Conservation (phyloP, 257 asterid species). For the Gentiana straminea region DNA sequence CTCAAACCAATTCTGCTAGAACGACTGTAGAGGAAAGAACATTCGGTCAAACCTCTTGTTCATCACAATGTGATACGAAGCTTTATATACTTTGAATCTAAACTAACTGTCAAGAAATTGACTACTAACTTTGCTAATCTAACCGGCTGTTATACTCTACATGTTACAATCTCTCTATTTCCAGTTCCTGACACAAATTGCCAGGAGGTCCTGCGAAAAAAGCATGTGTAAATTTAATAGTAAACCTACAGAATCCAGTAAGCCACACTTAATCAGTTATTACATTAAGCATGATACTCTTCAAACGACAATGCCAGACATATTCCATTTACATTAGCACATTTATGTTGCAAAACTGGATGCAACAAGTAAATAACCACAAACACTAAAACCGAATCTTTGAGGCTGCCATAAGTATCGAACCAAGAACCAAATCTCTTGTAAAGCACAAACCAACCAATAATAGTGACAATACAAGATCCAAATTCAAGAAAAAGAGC, state of each 20-base stretch:
- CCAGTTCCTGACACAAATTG: not conserved
- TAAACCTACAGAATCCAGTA: too few relatives aligned
- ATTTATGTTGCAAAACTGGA: constrained; percentile 1
- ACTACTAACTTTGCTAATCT: not conserved
- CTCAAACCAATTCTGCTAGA: too few relatives aligned
- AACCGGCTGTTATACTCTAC: not conserved
- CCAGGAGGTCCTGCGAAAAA: not conserved
- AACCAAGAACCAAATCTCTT: not conserved
- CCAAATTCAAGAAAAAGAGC: not conserved
- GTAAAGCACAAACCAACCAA: not conserved
- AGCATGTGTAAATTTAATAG: too few relatives aligned
- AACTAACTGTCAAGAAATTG: too few relatives aligned
- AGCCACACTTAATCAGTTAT: too few relatives aligned
- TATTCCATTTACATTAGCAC: too few relatives aligned
- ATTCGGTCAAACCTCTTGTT: too few relatives aligned
- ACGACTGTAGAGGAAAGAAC: too few relatives aligned
- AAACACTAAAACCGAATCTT: constrained; percentile 1
- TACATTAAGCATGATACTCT: too few relatives aligned
- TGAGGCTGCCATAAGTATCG: not conserved
- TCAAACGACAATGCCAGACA: too few relatives aligned
- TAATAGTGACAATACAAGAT: not conserved
- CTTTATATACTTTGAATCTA: too few relatives aligned
- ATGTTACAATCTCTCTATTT: constrained; percentile 1
- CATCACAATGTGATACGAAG: too few relatives aligned
- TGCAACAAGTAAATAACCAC: not conserved